Evolutionary conservation across 768 basidiomycete species (phyloP).

Genomic region (Suillus lakei): DNA sequence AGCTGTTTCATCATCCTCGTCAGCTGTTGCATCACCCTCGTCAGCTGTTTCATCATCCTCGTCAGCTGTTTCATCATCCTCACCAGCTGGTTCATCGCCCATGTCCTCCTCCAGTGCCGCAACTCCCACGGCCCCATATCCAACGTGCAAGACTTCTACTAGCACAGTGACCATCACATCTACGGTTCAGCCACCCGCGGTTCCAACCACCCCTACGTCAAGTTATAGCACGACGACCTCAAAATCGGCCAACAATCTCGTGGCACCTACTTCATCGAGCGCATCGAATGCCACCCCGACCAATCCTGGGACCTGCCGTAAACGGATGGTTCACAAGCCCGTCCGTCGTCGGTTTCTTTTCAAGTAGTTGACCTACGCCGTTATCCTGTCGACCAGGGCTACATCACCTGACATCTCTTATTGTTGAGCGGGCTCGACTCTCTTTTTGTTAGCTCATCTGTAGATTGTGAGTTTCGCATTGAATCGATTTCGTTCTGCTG

Average conservation of each 20-base stretch:
- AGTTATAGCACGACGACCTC: not conserved
- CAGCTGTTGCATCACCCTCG: not conserved
- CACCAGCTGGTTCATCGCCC: not conserved
- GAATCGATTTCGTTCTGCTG: not conserved
- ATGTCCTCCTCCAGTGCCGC: not conserved
- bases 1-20: not conserved
- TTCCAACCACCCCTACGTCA: too few relatives aligned
- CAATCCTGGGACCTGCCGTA: not conserved
- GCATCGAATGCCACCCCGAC: not conserved
- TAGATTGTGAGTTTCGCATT: not conserved
- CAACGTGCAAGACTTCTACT: not conserved
- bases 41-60: not conserved
- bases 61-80: not conserved
- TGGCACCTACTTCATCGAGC: not conserved
- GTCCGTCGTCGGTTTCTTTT: not conserved
- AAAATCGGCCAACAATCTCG: not conserved
- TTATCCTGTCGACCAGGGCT: not conserved
- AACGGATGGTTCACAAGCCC: constrained; percentile 4
- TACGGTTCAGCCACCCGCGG: not conserved
- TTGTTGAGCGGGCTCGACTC: not conserved
- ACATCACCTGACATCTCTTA: not conserved
- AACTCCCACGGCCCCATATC: not conserved
- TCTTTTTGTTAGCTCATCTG: constrained; percentile 1
- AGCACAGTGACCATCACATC: not conserved
- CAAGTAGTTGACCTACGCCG: not conserved